A percentile compares a stretch with the other conserved stretches of the same genome.
Evolutionary conservation across 2,329 filamentous ascomycete species (phyloP).

Genomic region (Diaporthe nobilis): DNA sequence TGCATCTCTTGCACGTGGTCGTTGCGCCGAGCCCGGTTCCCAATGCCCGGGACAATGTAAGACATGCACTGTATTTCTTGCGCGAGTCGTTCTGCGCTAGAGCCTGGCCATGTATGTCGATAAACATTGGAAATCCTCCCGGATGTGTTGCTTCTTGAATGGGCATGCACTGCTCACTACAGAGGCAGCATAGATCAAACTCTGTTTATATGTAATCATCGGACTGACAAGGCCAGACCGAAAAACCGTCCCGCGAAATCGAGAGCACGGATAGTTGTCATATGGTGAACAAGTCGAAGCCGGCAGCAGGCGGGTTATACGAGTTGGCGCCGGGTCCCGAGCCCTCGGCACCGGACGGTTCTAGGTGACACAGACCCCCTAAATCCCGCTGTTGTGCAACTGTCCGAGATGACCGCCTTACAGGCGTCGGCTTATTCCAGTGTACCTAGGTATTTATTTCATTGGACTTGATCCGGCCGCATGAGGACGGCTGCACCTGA

Average conservation of each 20-base stretch:
- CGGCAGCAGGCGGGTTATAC: neutral
- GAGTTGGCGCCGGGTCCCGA: neutral
- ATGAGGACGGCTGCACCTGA: neutral
- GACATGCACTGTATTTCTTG: neutral
- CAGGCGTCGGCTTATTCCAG: neutral
- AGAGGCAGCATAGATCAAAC: neutral
- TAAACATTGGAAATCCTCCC: neutral
- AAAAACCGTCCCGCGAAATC: neutral
- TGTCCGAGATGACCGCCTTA: neutral
- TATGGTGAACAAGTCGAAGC: neutral
- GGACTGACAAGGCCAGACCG: neutral
- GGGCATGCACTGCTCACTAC: neutral
- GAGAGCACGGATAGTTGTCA: neutral
- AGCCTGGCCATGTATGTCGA: neutral
- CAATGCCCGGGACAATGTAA: neutral
- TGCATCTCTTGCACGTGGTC: conserved; percentile 16
- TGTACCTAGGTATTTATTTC: neutral
- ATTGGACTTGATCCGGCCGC: neutral
- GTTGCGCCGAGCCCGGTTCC: neutral
- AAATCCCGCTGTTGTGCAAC: conserved; percentile 4
- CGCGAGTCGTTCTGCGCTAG: neutral
- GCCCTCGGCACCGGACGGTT: conserved; percentile 17
- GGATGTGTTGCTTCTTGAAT: neutral
- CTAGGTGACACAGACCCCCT: neutral
- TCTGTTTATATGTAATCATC: neutral